Base-by-base conservation (phyloP, 2,329 filamentous ascomycete genomes). In the Drechslerella stenobrocha region DNA sequence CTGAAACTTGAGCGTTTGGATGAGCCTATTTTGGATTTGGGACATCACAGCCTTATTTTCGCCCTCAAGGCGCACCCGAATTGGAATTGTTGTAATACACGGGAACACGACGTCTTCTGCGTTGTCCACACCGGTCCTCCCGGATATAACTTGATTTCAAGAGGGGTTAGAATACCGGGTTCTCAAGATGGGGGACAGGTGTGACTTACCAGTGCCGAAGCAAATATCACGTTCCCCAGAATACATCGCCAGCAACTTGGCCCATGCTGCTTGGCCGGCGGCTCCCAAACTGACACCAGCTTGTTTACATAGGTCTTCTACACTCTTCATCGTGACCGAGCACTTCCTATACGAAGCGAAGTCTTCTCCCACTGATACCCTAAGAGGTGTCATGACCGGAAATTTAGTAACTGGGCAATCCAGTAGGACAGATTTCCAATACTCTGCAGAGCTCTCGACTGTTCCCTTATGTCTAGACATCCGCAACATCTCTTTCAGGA, bases 51-150 rank as follows among this genome's bases (percentile, higher is more conserved):
- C 78, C 1, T 72, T 70, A 63, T 87, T 87, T 0, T 80, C 82
- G 0, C 79, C 74, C 1, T 75, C 74, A 15, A 87, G 80, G 20
- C 79, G 75, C n/a, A 83, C 82, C 8, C 86, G 75, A 0, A 93
- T 81, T 0, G 92, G 92, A 1, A 96, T 76, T 0, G 90, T 96
- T 0, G 87, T 86, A 57, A 96, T 84, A 74, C 88, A 92, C 0
- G 92, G 91, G 52, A 96, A 88, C 0, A 83, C 80, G 2, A 82
- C 81, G 3, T 80, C 74, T 15, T 81, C 79, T 0, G 85, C 83
- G n/a, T 80, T 78, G 2, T 86, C 81, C 0, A 81, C 80, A 2
- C 81, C 73, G 26, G 78, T 84, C 30, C 90, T 81, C 0, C 90
- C 90, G 6, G 91, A 91, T 5, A 96, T 79, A 0, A 91, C 88